A percentile compares a stretch with the other conserved stretches of the same genome.
These are phyloP conservation scores for Trichoderma semiorbis DNA, from an alignment of 2,329 filamentous ascomycete species.

Conservation along the genomic window DNA sequence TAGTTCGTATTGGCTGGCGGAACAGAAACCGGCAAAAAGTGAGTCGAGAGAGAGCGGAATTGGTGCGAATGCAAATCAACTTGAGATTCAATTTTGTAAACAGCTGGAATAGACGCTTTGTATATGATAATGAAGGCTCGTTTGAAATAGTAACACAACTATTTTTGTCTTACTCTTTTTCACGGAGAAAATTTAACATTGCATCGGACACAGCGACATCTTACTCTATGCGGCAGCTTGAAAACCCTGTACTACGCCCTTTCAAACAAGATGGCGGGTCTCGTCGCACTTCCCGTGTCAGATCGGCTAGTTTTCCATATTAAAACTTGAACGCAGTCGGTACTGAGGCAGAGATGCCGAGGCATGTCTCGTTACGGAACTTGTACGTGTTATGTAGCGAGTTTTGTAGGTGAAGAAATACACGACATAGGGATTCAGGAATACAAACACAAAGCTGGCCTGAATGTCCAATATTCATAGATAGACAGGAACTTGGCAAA, in stretches of 20 bases:
- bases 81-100: neutral
- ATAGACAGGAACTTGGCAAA: too few species aligned
- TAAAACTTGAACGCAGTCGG: neutral
- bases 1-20: neutral
- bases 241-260: neutral
- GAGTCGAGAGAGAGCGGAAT: neutral
- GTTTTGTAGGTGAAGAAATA: neutral
- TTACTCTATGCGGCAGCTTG: neutral
- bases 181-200: neutral
- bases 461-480: neutral
- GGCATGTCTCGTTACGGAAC: neutral
- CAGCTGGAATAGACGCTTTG: neutral
- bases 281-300: neutral
- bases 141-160: neutral
- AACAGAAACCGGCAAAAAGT: neutral
- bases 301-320: neutral
- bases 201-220: neutral
- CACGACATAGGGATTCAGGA: neutral
- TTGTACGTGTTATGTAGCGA: neutral
- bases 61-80: neutral
- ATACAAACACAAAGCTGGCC: neutral
- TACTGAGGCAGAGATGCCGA: neutral
- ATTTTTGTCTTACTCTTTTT: neutral
- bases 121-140: neutral
- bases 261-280: neutral